Conservation (phyloP, 768 basidiomycete species). For the Tylopilus sp. region DNA sequence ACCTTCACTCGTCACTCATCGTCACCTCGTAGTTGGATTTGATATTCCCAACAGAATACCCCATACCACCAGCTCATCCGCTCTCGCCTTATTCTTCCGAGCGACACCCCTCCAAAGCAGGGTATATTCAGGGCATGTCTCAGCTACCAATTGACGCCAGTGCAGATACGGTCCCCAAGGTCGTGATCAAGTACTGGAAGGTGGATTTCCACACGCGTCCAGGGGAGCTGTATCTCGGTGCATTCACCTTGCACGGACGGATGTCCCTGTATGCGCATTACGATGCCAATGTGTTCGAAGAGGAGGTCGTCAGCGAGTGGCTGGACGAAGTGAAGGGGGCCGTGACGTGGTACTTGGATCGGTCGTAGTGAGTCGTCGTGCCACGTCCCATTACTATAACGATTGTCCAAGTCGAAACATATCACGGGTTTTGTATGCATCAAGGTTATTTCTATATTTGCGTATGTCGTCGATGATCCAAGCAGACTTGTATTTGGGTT, state of each 20-base stretch:
- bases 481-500: no score
- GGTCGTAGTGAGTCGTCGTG: no score
- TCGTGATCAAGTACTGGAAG: constrained; percentile 6
- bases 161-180: constrained; percentile 2
- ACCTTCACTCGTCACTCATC: background rate
- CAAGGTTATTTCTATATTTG: no score
- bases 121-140: background rate
- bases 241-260: constrained; percentile 29
- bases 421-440: no score
- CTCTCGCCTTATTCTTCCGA: constrained; percentile 21
- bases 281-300: no score
- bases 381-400: no score
- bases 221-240: no score
- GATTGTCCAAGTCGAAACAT: no score
- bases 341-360: constrained; percentile 31
- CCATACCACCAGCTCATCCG: constrained; percentile 21
- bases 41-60: constrained; percentile 36
- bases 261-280: constrained; percentile 36
- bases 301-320: no score
- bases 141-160: background rate
- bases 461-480: no score
- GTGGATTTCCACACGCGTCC: constrained; percentile 37
- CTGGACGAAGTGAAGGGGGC: constrained; percentile 40
- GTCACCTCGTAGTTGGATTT: constrained; percentile 30
- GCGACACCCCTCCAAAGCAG: constrained; percentile 14